Conservation (phyloP, 2,329 filamentous ascomycete species). For the Fusarium setosum region DNA sequence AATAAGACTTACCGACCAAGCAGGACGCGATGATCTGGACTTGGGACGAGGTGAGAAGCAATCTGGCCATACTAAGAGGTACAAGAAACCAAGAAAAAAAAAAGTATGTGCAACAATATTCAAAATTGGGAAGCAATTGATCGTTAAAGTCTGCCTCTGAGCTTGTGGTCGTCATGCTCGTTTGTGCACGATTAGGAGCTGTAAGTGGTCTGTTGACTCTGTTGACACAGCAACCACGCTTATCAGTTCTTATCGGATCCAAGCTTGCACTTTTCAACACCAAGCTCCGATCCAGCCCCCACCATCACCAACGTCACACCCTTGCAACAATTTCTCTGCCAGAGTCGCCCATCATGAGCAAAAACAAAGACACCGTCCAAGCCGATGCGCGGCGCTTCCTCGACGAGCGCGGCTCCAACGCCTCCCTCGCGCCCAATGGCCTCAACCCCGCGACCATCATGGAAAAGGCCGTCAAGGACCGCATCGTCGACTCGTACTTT, state of each 20-base stretch:
- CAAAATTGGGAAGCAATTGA: background rate
- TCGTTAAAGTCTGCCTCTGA: constrained; percentile 3
- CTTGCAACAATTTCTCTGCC: constrained; percentile 14
- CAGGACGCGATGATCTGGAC: constrained; percentile 76
- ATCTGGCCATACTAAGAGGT: constrained; percentile 46
- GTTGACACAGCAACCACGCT: constrained; percentile 60
- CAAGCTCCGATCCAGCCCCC: constrained; percentile 21
- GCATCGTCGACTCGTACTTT: constrained; percentile 95
- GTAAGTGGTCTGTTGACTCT: constrained; percentile 33
- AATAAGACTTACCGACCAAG: constrained; percentile 65
- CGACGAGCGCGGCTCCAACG: constrained; percentile 87
- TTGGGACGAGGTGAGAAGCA: constrained; percentile 76
- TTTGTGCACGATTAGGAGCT: background rate
- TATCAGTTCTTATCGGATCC: constrained; percentile 44
- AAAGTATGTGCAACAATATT: background rate
- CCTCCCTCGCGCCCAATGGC: constrained; percentile 81
- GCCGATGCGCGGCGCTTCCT: constrained; percentile 87
- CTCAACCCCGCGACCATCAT: constrained; percentile 96
- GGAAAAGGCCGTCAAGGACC: constrained; percentile 94
- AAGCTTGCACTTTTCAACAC: constrained; percentile 34
- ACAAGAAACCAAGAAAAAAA: background rate
- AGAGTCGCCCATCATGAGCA: constrained; percentile 43
- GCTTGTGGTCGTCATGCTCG: constrained; percentile 30
- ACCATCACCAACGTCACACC: constrained; percentile 21
- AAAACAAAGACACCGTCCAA: constrained; percentile 68